Conservation (phyloP, 257 asterid species). For the Misopates orontium region DNA sequence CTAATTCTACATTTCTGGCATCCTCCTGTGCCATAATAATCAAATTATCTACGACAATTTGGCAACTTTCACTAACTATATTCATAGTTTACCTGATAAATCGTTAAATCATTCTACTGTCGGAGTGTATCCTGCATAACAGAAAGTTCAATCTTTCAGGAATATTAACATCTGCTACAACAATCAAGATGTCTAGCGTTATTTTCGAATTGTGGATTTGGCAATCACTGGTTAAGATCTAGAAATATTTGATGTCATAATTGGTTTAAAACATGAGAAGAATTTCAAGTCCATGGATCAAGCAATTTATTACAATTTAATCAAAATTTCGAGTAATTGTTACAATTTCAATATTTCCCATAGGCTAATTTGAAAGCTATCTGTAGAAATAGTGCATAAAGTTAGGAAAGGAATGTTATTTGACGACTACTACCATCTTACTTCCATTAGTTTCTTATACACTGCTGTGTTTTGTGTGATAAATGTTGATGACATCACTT, state of each 20-base stretch:
- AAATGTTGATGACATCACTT: neutral
- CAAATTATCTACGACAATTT: too few species aligned
- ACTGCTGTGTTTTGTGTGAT: neutral
- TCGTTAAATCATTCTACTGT: slow-evolving; percentile 11
- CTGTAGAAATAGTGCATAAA: neutral
- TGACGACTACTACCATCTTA: neutral
- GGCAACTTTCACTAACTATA: too few species aligned
- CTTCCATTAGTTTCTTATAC: neutral
- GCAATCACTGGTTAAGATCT: neutral
- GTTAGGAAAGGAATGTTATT: neutral
- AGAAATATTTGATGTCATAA: slow-evolving; percentile 8
- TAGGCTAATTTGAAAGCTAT: slow-evolving; percentile 4
- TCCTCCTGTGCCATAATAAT: slow-evolving; percentile 15
- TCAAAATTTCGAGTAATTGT: too few species aligned
- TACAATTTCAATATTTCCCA: neutral
- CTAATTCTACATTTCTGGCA: slow-evolving; percentile 3
- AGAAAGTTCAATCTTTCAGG: neutral
- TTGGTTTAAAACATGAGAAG: slow-evolving; percentile 3
- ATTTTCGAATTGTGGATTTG: slow-evolving; percentile 5
- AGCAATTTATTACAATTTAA: neutral
- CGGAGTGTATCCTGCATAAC: slow-evolving; percentile 2
- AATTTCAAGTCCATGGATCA: neutral
- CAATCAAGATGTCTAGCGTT: neutral
- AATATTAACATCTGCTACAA: neutral
- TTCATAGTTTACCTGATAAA: neutral